Conservation (phyloP, 805 yeast species). For the Lipomyces mesembrius region DNA sequence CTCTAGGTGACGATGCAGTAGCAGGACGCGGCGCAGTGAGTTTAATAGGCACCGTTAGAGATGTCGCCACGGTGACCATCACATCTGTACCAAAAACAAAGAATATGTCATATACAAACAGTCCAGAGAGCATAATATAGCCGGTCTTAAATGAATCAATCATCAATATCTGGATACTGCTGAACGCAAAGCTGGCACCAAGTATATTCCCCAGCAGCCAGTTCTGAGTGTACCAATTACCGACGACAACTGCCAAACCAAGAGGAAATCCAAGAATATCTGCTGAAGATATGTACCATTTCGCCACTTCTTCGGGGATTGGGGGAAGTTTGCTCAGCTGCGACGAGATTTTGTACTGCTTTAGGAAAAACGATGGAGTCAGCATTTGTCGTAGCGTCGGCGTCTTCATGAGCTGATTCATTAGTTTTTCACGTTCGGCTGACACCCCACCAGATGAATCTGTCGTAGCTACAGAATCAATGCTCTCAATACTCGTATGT, state of each 20-base stretch:
- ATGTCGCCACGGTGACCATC: slow-evolving; percentile 66
- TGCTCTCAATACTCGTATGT: slow-evolving; percentile 18
- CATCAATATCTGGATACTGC: slow-evolving; percentile 49
- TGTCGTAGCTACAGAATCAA: slow-evolving; percentile 10
- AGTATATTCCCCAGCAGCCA: slow-evolving; percentile 56
- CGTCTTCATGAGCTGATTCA: slow-evolving; percentile 21
- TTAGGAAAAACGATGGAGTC: slow-evolving; percentile 17
- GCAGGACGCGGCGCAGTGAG: slow-evolving; percentile 51
- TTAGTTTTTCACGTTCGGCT: slow-evolving; percentile 12
- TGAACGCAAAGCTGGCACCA: slow-evolving; percentile 52
- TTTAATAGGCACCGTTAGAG: slow-evolving; percentile 60
- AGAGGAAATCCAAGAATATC: slow-evolving; percentile 32
- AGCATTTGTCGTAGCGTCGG: slow-evolving; percentile 20
- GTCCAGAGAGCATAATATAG: slow-evolving; percentile 51
- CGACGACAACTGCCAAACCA: slow-evolving; percentile 34
- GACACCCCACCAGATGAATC: slow-evolving; percentile 7
- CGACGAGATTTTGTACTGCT: slow-evolving; percentile 20
- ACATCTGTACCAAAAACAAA: slow-evolving; percentile 67
- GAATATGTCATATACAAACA: slow-evolving; percentile 66
- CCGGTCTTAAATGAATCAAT: slow-evolving; percentile 56
- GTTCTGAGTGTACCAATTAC: slow-evolving; percentile 44
- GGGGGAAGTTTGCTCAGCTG: slow-evolving; percentile 25
- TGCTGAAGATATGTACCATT: slow-evolving; percentile 29
- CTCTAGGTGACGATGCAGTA: slow-evolving; percentile 24
- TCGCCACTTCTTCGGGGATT: slow-evolving; percentile 22